Evolutionary conservation across 345 rosid species (phyloP), one percentile per base, ranked within the genome.

Genomic region (Eucalyptus cladocalyx): DNA sequence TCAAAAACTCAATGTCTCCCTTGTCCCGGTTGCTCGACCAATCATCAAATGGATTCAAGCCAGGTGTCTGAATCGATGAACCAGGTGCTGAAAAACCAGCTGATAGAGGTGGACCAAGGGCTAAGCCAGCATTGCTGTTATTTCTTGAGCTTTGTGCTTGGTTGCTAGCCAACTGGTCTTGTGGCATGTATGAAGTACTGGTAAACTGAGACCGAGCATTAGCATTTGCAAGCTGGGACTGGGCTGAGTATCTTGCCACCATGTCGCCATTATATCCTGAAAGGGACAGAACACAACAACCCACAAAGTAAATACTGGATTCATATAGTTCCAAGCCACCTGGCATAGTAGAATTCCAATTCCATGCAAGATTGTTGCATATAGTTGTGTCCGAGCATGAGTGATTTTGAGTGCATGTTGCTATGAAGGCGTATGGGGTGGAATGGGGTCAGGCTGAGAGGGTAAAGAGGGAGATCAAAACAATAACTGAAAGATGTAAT

Each of bases 101-200:
- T 91, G 97, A 88, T 86, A 90, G 98, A 3, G 98, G 95, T 86
- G 94, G 97, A 80, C 94, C 98, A n/a, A 96, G 97, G 88, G 97
- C 98, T 87, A 97, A 92, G 53, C 96, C 95, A 69, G 92, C 94
- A 83, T 86, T 91, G 92, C 60, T 91, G 86, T 93, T 93, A 90
- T 90, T 93, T 93, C 94, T 93, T 17, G 89, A 91, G 91, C 91
- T 91, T 87, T 92, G 95, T 26, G 92, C 42, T 87, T 93, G 97
- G 89, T 93, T 94, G 85, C 94, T 90, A 89, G 87, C 89, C 89
- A 95, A 87, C 90, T 92, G 99, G 65, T 92, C 94, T 72, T 94
- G 92, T 34, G 92, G 40, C 37, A 91, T 50, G 86, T 93, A 93
- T 11, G 94, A 92, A 86, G 92, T 90, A 90, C 87, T 87, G 40